Conservation (phyloP, 148 eudicot genomes). For the Rhododendron mucronatum region DNA sequence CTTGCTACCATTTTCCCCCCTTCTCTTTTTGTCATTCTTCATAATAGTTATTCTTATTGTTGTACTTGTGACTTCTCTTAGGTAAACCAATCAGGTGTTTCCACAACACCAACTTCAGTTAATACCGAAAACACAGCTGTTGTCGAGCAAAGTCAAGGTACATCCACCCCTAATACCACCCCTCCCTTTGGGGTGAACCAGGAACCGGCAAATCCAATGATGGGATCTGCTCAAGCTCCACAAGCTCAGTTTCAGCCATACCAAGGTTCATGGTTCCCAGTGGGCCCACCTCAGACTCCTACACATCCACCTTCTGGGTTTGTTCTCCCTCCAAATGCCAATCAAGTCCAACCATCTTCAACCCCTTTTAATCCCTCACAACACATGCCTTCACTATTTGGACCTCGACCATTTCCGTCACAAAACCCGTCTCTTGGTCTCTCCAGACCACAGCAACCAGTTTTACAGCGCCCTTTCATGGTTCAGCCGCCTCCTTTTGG, state of each 20-base stretch:
- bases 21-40: neutral
- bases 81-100: conserved; percentile 38
- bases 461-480: conserved; percentile 34
- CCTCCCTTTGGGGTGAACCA: conserved; percentile 31
- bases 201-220: conserved; percentile 32
- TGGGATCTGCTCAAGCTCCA: conserved; percentile 36
- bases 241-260: conserved; percentile 45
- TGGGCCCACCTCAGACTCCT: conserved; percentile 26
- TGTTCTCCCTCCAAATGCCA: conserved; percentile 22
- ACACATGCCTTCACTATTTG: conserved; percentile 33
- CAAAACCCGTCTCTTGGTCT: conserved; percentile 31
- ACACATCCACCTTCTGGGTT: conserved; percentile 24
- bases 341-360: conserved; percentile 25
- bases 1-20: neutral
- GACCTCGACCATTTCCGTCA: conserved; percentile 36
- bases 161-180: conserved; percentile 19
- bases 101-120: conserved; percentile 34
- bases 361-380: conserved; percentile 34
- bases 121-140: conserved; percentile 29
- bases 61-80: conserved; percentile 4
- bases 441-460: conserved; percentile 44
- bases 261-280: conserved; percentile 55
- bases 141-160: conserved; percentile 26
- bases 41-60: neutral
- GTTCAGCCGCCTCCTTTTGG: conserved; percentile 31